These are phyloP conservation scores for Xylariaceae sp. DNA, from an alignment of 2,329 filamentous ascomycete genomes.

Conservation along the genomic window DNA sequence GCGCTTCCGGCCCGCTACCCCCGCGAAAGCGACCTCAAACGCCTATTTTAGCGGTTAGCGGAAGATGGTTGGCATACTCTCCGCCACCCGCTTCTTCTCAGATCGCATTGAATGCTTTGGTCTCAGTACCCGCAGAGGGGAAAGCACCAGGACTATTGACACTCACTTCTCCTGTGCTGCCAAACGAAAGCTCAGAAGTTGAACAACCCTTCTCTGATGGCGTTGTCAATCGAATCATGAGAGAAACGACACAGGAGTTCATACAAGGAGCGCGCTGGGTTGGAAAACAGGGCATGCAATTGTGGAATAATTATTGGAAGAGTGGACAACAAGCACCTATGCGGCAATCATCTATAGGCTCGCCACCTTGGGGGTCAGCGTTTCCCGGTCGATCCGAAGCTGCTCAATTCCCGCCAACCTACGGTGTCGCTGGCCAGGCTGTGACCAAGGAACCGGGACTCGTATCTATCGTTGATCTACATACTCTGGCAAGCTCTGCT, in stretches of 20 bases:
- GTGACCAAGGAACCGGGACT: constrained; percentile 62
- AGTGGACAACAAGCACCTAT: constrained; percentile 40
- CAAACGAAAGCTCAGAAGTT: constrained; percentile 59
- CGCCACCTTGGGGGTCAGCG: constrained; percentile 44
- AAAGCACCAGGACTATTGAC: constrained; percentile 53
- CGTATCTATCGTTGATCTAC: constrained; percentile 68
- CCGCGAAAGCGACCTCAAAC: constrained; percentile 45
- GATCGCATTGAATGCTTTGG: constrained; percentile 61
- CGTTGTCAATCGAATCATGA: constrained; percentile 69
- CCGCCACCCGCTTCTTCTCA: constrained; percentile 67
- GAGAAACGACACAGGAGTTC: constrained; percentile 72
- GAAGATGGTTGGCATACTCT: constrained; percentile 72
- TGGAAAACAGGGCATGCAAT: constrained; percentile 68
- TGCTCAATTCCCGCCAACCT: constrained; percentile 67
- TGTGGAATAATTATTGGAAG: constrained; percentile 79
- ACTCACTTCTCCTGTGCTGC: constrained; percentile 63
- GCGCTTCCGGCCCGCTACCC: constrained; percentile 34
- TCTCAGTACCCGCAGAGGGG: constrained; percentile 51
- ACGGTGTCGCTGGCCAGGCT: constrained; percentile 55
- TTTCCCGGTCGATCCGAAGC: constrained; percentile 43
- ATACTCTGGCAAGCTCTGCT: constrained; percentile 48
- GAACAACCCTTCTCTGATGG: constrained; percentile 68
- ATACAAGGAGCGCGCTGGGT: constrained; percentile 71
- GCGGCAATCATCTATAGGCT: constrained; percentile 39
- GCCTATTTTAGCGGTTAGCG: constrained; percentile 63